phyloP scores from a whole-genome alignment of 768 basidiomycete genomes.

The Termitomyces sp. region DNA sequence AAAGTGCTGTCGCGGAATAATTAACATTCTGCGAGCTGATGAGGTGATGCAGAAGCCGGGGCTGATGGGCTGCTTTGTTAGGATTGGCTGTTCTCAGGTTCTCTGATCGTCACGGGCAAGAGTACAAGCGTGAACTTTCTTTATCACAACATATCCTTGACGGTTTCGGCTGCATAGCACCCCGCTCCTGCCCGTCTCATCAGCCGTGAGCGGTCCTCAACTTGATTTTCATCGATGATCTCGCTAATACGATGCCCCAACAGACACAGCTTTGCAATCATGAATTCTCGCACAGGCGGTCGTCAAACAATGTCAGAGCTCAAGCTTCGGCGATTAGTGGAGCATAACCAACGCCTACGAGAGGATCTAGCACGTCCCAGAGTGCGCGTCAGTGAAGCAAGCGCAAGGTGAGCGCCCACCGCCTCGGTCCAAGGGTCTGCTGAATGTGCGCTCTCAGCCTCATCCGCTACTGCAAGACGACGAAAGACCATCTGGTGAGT shows the following conservation, averaged over 20 bases:
- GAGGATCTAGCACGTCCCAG: conserved; percentile 89
- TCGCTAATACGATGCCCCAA: not conserved
- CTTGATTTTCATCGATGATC: not conserved
- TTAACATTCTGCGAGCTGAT: conserved; percentile 2
- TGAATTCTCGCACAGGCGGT: conserved; percentile 58
- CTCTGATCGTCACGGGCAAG: conserved; percentile 13
- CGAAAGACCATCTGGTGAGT: conserved; percentile 69
- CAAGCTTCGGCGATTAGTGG: conserved; percentile 88
- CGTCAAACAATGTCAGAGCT: conserved; percentile 96
- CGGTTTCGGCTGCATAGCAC: not conserved
- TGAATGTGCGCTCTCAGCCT: conserved; percentile 44
- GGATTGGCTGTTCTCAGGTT: conserved; percentile 16
- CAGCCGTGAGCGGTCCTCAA: not conserved
- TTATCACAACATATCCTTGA: conserved; percentile 6
- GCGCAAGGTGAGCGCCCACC: conserved; percentile 61
- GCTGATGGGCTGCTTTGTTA: conserved; percentile 13
- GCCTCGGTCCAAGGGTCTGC: not conserved
- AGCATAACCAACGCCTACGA: conserved; percentile 88
- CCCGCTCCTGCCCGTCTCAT: not conserved
- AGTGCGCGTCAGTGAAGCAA: conserved; percentile 89
- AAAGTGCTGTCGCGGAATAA: conserved; percentile 6
- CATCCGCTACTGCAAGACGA: conserved; percentile 92
- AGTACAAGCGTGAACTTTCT: conserved; percentile 8
- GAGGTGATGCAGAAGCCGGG: not conserved
- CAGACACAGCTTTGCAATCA: conserved; percentile 18